Conservation (phyloP, 164 flowering plant genomes). For the Paratinospora sagittata region DNA sequence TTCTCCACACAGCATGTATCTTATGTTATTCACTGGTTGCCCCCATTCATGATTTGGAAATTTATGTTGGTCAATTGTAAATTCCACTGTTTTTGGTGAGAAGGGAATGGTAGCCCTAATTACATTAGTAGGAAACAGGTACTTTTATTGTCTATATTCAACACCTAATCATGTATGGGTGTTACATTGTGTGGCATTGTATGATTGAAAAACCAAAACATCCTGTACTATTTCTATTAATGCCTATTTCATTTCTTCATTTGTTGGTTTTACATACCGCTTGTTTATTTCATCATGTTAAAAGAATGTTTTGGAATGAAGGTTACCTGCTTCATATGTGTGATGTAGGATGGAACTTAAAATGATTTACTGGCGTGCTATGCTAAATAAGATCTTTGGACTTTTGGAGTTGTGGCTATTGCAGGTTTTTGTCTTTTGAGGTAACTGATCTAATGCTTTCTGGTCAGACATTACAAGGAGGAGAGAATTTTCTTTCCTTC, state of each 20-base stretch:
- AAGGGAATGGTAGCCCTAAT: not conserved
- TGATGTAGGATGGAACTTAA: conserved; percentile 47
- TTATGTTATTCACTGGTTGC: not conserved
- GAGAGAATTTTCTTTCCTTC: conserved; percentile 15
- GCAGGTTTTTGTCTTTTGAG: conserved; percentile 53
- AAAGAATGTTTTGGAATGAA: conserved; percentile 13
- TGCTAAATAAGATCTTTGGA: conserved; percentile 46
- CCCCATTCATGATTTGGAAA: conserved; percentile 3
- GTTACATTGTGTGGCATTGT: not conserved
- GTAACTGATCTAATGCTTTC: conserved; percentile 46
- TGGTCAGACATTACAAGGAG: conserved; percentile 23
- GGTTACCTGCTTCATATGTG: conserved; percentile 37
- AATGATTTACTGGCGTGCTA: conserved; percentile 44
- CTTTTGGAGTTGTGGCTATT: conserved; percentile 50
- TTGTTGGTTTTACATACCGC: not conserved
- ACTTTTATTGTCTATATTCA: not conserved
- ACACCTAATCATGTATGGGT: not conserved
- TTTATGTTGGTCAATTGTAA: not conserved
- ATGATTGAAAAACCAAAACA: not conserved
- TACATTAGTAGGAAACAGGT: not conserved
- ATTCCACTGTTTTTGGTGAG: not conserved
- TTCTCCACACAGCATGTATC: too few species aligned
- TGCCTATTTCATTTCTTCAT: not conserved
- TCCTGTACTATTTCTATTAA: not conserved
- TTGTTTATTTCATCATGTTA: not conserved